Conservation (phyloP, 2,329 filamentous ascomycete genomes). For the Tolypocladium ovalisporum region DNA sequence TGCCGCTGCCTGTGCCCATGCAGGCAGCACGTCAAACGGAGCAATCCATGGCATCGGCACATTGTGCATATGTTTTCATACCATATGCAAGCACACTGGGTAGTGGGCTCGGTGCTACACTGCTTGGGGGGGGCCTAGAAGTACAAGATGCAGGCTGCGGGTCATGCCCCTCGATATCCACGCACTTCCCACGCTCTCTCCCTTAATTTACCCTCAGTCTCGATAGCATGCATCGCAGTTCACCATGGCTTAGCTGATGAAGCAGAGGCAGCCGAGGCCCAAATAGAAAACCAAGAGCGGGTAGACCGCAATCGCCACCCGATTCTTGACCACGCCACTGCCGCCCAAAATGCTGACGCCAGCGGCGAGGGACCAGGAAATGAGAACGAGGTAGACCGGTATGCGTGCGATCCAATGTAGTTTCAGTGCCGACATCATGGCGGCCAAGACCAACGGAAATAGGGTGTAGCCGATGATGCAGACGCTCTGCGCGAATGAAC, state of each 20-base stretch:
- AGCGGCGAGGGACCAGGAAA: constrained; percentile 88
- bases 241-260: constrained; percentile 63
- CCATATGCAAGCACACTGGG: neutral
- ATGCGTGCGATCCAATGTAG: constrained; percentile 74
- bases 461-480: constrained; percentile 98
- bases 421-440: constrained; percentile 73
- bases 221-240: neutral
- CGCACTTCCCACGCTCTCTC: neutral
- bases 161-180: too few species aligned
- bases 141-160: neutral
- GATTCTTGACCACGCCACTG: constrained; percentile 89
- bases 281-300: constrained; percentile 93
- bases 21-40: neutral
- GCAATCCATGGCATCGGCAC: neutral
- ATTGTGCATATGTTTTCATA: neutral
- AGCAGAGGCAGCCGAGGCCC: constrained; percentile 86
- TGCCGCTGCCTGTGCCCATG: neutral
- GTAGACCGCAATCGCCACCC: constrained; percentile 88
- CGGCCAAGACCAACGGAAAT: constrained; percentile 90
- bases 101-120: neutral
- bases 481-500: constrained; percentile 93
- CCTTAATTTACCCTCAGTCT: neutral
- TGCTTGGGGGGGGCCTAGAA: neutral
- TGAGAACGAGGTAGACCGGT: constrained; percentile 79
- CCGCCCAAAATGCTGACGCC: constrained; percentile 93